These are phyloP conservation scores for Erodium maritimum DNA, from an alignment of 345 rosid genomes.

Conservation along the genomic window DNA sequence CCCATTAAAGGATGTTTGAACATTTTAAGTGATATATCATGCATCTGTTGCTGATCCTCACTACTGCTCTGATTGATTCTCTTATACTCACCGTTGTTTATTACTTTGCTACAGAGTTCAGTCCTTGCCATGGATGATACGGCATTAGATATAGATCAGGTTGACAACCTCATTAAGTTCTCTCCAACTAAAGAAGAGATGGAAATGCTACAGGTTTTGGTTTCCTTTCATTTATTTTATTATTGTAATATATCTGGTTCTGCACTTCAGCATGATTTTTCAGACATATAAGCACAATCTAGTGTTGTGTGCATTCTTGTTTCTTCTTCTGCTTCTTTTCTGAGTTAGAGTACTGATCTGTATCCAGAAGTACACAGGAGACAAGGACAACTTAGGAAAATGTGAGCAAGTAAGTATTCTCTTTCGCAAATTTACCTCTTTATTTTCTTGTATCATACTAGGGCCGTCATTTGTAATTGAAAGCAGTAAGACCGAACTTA, in stretches of 20 bases:
- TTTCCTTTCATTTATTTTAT: not conserved
- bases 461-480: too few relatives aligned
- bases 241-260: not conserved
- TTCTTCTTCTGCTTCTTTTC: too few relatives aligned
- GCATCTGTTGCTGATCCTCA: not conserved
- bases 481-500: too few relatives aligned
- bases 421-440: not conserved
- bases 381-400: slow-evolving; percentile 59
- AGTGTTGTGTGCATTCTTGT: too few relatives aligned
- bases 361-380: slow-evolving; percentile 47
- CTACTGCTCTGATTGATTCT: not conserved
- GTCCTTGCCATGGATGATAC: slow-evolving; percentile 72
- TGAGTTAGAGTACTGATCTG: not conserved
- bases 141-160: slow-evolving; percentile 65
- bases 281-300: not conserved
- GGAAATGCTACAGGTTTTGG: slow-evolving; percentile 56
- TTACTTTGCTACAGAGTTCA: slow-evolving; percentile 38
- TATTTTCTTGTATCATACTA: too few relatives aligned
- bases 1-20: too few relatives aligned
- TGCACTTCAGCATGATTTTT: not conserved
- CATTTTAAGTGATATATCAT: too few relatives aligned
- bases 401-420: slow-evolving; percentile 58
- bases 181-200: slow-evolving; percentile 82
- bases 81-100: not conserved
- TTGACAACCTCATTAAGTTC: slow-evolving; percentile 70